Percentiles rank a stretch among this genome's conserved stretches.
Evolutionary conservation across 495 filamentous ascomycete species (phyloP).

Genomic region (Gamarada debralockiae): DNA sequence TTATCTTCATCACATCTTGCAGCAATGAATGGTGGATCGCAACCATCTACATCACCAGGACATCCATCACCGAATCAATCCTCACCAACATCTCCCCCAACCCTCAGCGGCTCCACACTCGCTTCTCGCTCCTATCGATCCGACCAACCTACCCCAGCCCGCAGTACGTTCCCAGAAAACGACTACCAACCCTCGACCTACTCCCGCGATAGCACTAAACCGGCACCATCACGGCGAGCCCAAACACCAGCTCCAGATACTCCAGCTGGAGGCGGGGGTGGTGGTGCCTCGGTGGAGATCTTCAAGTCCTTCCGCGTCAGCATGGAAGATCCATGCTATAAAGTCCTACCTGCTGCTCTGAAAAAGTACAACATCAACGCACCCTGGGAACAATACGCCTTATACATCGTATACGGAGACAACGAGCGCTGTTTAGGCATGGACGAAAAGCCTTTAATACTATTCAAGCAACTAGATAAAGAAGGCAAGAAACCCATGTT

Average conservation of each 20-base stretch:
- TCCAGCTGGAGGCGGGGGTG: conserved; percentile 28
- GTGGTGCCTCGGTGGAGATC: conserved; percentile 70
- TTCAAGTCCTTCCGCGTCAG: conserved; percentile 97
- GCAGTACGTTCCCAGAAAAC: conserved; percentile 41
- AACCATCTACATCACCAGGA: conserved; percentile 45
- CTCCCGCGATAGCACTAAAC: conserved; percentile 33
- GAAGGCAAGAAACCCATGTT: conserved; percentile 95
- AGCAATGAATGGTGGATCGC: conserved; percentile 60
- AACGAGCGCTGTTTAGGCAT: conserved; percentile 90
- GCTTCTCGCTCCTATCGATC: conserved; percentile 52
- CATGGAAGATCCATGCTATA: conserved; percentile 97
- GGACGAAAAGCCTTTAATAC: conserved; percentile 87
- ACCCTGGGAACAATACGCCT: conserved; percentile 92
- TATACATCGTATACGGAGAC: conserved; percentile 97
- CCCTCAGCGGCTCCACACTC: conserved; percentile 39
- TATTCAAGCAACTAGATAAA: conserved; percentile 95
- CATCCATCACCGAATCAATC: conserved; percentile 65
- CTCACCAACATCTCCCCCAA: conserved; percentile 46
- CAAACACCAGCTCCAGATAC: conserved; percentile 50
- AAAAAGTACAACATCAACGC: conserved; percentile 98
- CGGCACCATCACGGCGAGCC: conserved; percentile 37
- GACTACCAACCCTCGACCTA: conserved; percentile 36
- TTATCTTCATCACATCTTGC: conserved; percentile 74
- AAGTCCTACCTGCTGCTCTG: conserved; percentile 90
- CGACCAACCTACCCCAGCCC: conserved; percentile 42